phyloP scores from a whole-genome alignment of 2,329 filamentous ascomycete genomes.

The Lecanicillium sp. region DNA sequence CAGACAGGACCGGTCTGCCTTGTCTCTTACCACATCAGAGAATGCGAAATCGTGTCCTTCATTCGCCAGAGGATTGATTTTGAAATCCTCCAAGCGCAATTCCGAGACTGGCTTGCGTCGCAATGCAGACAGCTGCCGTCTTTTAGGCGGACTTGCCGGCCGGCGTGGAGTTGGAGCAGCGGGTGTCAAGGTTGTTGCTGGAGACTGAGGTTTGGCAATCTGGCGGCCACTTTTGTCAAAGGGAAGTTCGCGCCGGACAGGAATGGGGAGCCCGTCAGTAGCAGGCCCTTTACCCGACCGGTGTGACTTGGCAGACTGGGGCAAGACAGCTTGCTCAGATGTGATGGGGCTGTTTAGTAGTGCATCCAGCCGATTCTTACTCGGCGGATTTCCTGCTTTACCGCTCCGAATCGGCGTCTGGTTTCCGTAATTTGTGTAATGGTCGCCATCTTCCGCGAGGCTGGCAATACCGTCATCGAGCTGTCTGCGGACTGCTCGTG shows the following conservation, averaged over 20 bases:
- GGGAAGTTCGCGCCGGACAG: conserved; percentile 34
- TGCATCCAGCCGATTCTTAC: conserved; percentile 22
- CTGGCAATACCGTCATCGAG: conserved; percentile 29
- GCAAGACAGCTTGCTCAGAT: conserved; percentile 15
- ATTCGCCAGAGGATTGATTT: conserved; percentile 67
- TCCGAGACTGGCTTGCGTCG: conserved; percentile 49
- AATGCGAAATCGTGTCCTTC: conserved; percentile 67
- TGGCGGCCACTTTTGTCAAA: conserved; percentile 21
- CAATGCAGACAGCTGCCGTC: conserved; percentile 27
- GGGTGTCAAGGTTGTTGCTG: neutral
- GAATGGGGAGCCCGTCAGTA: conserved; percentile 22
- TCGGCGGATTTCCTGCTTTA: conserved; percentile 6
- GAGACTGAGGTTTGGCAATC: neutral
- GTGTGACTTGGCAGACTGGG: conserved; percentile 16
- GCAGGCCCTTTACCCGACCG: conserved; percentile 11
- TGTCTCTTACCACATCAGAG: conserved; percentile 64
- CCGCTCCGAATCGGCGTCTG: conserved; percentile 6
- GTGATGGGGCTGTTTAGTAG: conserved; percentile 24
- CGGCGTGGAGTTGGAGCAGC: neutral
- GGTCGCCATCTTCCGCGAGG: conserved; percentile 42
- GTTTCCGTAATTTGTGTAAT: conserved; percentile 11
- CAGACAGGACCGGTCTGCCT: conserved; percentile 60
- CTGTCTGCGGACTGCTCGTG: conserved; percentile 14
- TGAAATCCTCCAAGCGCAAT: conserved; percentile 68
- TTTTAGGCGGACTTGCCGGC: neutral